A percentile compares a stretch with the other conserved stretches of the same genome.
Conservation (phyloP, 768 basidiomycete species). For the Tricholoma flavovirens region DNA sequence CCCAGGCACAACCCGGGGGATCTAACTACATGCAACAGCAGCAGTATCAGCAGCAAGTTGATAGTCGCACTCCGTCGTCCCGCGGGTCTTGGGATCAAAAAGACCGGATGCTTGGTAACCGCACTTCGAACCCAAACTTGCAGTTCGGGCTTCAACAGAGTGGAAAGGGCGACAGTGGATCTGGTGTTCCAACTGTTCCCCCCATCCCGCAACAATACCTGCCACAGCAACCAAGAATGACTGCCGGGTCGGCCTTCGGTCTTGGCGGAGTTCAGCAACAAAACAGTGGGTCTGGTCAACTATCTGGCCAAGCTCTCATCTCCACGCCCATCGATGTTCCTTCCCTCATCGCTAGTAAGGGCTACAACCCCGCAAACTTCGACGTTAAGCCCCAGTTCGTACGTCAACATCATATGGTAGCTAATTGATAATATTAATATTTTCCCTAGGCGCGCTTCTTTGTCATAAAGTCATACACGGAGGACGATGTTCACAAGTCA, state of each 20-base stretch:
- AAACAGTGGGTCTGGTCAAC: conserved; percentile 30
- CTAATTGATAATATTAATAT: neutral
- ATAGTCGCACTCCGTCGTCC: conserved; percentile 26
- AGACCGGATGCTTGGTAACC: conserved; percentile 49
- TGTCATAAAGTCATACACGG: conserved; percentile 98
- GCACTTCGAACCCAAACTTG: conserved; percentile 65
- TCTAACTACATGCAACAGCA: conserved; percentile 30
- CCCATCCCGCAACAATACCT: conserved; percentile 70
- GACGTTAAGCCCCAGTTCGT: conserved; percentile 78
- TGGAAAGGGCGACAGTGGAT: conserved; percentile 25
- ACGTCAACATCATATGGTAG: conserved; percentile 23
- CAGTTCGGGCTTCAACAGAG: conserved; percentile 57
- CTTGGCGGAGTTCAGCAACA: conserved; percentile 22
- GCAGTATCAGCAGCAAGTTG: conserved; percentile 29
- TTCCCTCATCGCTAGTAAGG: conserved; percentile 78
- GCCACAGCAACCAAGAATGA: conserved; percentile 37
- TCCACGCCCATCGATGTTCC: conserved; percentile 80
- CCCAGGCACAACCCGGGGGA: conserved; percentile 30
- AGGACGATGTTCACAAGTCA: conserved; percentile 98
- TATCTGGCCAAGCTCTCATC: conserved; percentile 39
- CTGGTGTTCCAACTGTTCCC: conserved; percentile 58
- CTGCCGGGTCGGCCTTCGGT: conserved; percentile 31
- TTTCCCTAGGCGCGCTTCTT: conserved; percentile 78
- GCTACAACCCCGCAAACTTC: conserved; percentile 85
- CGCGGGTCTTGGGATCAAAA: conserved; percentile 59